These are phyloP conservation scores for Xenoacremonium recifei DNA, from an alignment of 2,329 filamentous ascomycete species.

Conservation along the genomic window DNA sequence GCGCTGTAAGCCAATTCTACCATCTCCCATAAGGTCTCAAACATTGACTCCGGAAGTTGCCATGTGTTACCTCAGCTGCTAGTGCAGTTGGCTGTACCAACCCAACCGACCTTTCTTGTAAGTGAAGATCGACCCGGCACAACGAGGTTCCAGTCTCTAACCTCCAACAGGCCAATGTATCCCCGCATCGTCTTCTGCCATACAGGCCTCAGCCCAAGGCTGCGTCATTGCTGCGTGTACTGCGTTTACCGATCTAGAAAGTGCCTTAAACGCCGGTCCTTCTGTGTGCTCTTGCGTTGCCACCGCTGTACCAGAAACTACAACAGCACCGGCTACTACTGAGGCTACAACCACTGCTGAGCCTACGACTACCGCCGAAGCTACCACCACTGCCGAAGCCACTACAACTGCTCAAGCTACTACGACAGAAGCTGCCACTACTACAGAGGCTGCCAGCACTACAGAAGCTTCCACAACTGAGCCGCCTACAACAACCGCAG, in stretches of 20 bases:
- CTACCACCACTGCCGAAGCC: background rate
- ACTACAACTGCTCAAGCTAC: background rate
- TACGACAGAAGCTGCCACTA: background rate
- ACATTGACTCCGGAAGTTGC: slow-evolving; percentile 12
- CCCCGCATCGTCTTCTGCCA: slow-evolving; percentile 15
- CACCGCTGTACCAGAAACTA: slow-evolving; percentile 8
- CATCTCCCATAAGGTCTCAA: background rate
- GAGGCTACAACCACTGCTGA: slow-evolving; percentile 5
- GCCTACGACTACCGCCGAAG: background rate
- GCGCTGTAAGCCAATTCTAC: slow-evolving; percentile 17
- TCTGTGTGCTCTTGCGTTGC: slow-evolving; percentile 20
- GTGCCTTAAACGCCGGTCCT: slow-evolving; percentile 16
- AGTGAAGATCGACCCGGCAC: slow-evolving; percentile 3
- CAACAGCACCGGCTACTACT: slow-evolving; percentile 6
- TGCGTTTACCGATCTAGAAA: slow-evolving; percentile 7
- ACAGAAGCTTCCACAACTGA: background rate
- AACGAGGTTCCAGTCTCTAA: background rate
- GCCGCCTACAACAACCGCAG: too few relatives aligned
- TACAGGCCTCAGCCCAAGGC: slow-evolving; percentile 13
- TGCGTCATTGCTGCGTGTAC: slow-evolving; percentile 19
- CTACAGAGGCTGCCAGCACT: background rate
- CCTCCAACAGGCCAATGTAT: slow-evolving; percentile 17
- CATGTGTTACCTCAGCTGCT: slow-evolving; percentile 20
- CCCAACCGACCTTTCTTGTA: slow-evolving; percentile 20
- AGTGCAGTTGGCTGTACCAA: slow-evolving; percentile 22